Percentiles rank a stretch among this genome's conserved stretches.
These are phyloP conservation scores for Cynanchum wilfordii DNA, from an alignment of 257 asterid species.

Conservation along the genomic window DNA sequence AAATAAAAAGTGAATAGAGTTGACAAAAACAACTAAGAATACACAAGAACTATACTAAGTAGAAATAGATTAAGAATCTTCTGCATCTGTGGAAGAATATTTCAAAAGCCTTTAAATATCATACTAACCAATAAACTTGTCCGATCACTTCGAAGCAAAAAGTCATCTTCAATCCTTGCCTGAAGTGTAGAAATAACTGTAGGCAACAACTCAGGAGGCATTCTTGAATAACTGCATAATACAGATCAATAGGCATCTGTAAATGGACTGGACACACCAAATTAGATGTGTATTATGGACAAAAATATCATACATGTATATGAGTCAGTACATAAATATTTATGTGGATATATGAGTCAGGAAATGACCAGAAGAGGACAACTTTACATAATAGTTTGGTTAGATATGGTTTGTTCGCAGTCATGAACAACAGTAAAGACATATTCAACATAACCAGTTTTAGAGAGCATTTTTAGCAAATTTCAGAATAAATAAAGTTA, in stretches of 20 bases:
- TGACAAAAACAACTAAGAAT: neutral
- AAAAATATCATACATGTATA: neutral
- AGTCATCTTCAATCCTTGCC: conserved; percentile 59
- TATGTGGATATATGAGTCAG: neutral
- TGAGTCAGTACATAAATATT: neutral
- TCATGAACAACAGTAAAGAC: neutral
- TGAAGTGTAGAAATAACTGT: conserved; percentile 57
- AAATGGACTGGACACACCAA: neutral
- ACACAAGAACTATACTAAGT: neutral
- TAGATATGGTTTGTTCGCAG: neutral
- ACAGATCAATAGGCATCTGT: neutral
- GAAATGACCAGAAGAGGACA: neutral
- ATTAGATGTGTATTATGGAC: neutral
- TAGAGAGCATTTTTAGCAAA: neutral
- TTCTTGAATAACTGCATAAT: conserved; percentile 69
- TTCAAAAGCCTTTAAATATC: conserved; percentile 4
- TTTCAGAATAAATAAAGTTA: neutral
- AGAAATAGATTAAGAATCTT: neutral
- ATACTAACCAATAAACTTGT: conserved; percentile 64
- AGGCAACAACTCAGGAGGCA: conserved; percentile 74
- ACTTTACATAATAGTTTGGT: neutral
- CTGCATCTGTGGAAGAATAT: neutral
- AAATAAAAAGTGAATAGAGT: neutral
- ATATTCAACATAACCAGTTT: neutral
- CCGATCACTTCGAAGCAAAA: conserved; percentile 58